phyloP scores from a whole-genome alignment of 495 filamentous ascomycete species.

The Annulohypoxylon nitens region DNA sequence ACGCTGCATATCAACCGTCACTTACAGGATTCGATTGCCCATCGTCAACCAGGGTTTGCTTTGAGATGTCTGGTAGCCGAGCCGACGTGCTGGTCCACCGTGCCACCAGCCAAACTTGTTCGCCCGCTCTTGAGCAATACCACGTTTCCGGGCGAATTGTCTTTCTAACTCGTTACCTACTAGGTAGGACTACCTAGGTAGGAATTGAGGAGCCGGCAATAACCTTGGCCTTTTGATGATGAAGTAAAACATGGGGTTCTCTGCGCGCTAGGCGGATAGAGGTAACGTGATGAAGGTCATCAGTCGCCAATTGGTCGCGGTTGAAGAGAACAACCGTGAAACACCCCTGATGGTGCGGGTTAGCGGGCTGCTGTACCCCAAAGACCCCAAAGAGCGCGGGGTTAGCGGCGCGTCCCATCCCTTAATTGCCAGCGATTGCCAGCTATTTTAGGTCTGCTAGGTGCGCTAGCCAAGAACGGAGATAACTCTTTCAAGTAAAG shows the following conservation, averaged over 20 bases:
- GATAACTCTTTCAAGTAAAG: constrained; percentile 22
- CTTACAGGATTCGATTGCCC: constrained; percentile 9
- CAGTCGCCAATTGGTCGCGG: constrained; percentile 38
- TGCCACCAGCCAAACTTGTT: not conserved
- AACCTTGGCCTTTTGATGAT: not conserved
- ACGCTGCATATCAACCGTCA: constrained; percentile 38
- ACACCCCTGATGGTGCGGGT: constrained; percentile 14
- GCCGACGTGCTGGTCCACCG: not conserved
- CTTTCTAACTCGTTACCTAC: not conserved
- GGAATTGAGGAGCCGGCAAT: not conserved
- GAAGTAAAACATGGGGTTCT: constrained; percentile 17
- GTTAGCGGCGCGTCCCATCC: constrained; percentile 31
- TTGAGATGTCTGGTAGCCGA: constrained; percentile 8
- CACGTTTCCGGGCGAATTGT: not conserved
- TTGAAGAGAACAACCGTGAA: constrained; percentile 20
- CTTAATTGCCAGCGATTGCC: not conserved
- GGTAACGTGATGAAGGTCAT: constrained; percentile 5
- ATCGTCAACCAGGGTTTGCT: constrained; percentile 8
- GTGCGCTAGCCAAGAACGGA: constrained; percentile 12
- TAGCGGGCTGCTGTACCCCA: constrained; percentile 16
- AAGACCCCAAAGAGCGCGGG: constrained; percentile 34
- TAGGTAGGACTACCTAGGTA: not conserved
- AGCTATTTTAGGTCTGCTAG: not conserved
- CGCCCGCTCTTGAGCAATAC: not conserved
- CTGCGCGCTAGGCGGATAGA: not conserved